phyloP scores from a whole-genome alignment of 345 rosid genomes.

The Combretum micranthum region DNA sequence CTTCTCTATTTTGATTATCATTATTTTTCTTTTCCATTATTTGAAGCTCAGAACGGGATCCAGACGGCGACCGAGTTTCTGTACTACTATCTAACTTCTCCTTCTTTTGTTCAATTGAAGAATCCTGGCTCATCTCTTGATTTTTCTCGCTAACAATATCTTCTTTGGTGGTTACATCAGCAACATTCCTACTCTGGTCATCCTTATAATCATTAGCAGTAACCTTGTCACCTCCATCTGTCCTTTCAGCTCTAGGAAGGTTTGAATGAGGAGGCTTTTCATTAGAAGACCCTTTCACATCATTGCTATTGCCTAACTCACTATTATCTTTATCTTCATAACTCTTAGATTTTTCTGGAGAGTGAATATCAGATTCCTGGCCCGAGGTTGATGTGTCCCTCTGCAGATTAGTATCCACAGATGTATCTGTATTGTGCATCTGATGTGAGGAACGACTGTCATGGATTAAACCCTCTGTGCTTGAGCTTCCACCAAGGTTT shows the following conservation, averaged over 20 bases:
- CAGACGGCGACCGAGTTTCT: conserved; percentile 30
- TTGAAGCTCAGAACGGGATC: conserved; percentile 41
- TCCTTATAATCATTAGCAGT: conserved; percentile 26
- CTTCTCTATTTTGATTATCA: conserved; percentile 50
- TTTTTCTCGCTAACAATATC: conserved; percentile 26
- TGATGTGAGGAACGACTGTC: conserved; percentile 33
- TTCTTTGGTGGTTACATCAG: conserved; percentile 25
- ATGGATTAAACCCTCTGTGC: conserved; percentile 21
- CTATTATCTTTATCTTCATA: conserved; percentile 26
- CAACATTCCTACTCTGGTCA: conserved; percentile 15
- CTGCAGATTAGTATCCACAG: conserved; percentile 21
- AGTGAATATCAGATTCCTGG: conserved; percentile 26
- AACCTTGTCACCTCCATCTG: conserved; percentile 24
- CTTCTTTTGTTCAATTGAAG: conserved; percentile 40
- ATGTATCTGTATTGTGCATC: conserved; percentile 28
- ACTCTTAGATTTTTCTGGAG: conserved; percentile 32
- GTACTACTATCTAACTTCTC: conserved; percentile 18
- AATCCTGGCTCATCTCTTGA: conserved; percentile 37
- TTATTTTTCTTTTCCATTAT: conserved; percentile 38
- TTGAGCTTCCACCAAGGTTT: conserved; percentile 26
- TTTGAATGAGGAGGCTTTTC: conserved; percentile 25
- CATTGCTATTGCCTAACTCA: conserved; percentile 34
- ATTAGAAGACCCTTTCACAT: conserved; percentile 23
- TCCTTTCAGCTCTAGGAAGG: conserved; percentile 32
- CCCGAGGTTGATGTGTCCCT: conserved; percentile 26